Conservation (phyloP, 1,284 basidiomycete genomes). For the Melampsora americana region DNA sequence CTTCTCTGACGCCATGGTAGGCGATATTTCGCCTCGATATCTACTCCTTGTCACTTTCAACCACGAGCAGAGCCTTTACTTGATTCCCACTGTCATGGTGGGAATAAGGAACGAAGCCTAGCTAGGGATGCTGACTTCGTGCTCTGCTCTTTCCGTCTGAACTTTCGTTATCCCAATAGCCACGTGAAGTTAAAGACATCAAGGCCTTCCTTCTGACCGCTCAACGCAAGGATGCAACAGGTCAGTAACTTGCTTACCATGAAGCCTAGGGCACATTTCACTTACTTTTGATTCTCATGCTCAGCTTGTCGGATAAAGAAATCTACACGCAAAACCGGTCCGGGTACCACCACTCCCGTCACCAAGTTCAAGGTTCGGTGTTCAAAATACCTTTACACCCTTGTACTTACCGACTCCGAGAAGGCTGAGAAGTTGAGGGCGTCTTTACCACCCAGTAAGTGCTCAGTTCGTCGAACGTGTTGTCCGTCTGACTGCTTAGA, state of each 20-base stretch:
- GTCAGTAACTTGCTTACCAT: slow-evolving; percentile 53
- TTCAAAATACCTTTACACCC: slow-evolving; percentile 95
- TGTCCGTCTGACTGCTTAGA: too few relatives aligned
- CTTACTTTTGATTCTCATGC: not conserved
- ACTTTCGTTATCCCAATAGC: slow-evolving; percentile 59
- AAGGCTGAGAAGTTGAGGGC: slow-evolving; percentile 98
- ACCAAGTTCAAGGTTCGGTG: slow-evolving; percentile 99
- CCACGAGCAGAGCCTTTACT: slow-evolving; percentile 24
- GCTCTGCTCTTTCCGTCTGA: slow-evolving; percentile 13
- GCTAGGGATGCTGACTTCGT: slow-evolving; percentile 17
- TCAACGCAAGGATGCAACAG: slow-evolving; percentile 66
- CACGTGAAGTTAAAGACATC: slow-evolving; percentile 97
- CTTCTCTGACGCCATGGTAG: not conserved
- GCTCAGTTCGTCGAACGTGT: not conserved
- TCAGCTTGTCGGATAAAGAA: slow-evolving; percentile 95
- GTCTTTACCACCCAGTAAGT: slow-evolving; percentile 86
- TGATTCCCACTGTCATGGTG: not conserved
- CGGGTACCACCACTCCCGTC: slow-evolving; percentile 66
- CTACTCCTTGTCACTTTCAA: not conserved
- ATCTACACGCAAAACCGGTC: slow-evolving; percentile 61
- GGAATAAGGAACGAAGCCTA: slow-evolving; percentile 19
- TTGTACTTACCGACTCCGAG: slow-evolving; percentile 89
- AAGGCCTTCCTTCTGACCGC: slow-evolving; percentile 98
- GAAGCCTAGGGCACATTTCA: slow-evolving; percentile 43
- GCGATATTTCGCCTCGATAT: not conserved